Percentiles rank a stretch among this genome's conserved stretches.
Conservation (phyloP, 306 rosid genomes). For the Begonia fuchsioides region DNA sequence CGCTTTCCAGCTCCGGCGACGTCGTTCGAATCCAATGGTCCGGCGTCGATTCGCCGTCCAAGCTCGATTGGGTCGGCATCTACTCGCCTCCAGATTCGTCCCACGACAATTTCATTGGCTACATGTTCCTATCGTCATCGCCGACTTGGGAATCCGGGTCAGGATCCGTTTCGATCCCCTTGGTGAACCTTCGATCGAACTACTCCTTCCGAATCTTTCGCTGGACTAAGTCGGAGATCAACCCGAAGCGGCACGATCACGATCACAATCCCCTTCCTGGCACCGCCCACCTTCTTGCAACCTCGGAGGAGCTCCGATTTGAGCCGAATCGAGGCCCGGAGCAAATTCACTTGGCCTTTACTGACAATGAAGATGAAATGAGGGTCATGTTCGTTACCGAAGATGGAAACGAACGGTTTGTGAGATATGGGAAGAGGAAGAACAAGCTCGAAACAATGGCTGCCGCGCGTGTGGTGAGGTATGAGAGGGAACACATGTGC, state of each 20-base stretch:
- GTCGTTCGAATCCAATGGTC: conserved; percentile 47
- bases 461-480: conserved; percentile 42
- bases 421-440: conserved; percentile 36
- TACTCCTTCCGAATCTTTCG: conserved; percentile 78
- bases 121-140: conserved; percentile 48
- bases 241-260: conserved; percentile 41
- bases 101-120: conserved; percentile 57
- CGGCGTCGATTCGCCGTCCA: conserved; percentile 48
- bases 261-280: conserved; percentile 67
- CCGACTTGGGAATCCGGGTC: conserved; percentile 53
- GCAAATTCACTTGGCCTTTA: conserved; percentile 67
- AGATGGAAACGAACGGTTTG: conserved; percentile 25
- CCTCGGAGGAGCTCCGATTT: conserved; percentile 32
- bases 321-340: conserved; percentile 34
- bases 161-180: conserved; percentile 39
- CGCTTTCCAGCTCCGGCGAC: conserved; percentile 44
- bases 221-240: conserved; percentile 54
- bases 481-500: conserved; percentile 73
- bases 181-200: conserved; percentile 63
- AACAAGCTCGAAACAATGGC: conserved; percentile 20
- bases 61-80: conserved; percentile 68
- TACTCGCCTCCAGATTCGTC: conserved; percentile 58
- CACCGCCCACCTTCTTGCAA: conserved; percentile 32
- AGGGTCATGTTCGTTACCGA: conserved; percentile 61
- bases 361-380: conserved; percentile 45